These are phyloP conservation scores for Acacia confusa DNA, from an alignment of 306 rosid species.

Conservation along the genomic window DNA sequence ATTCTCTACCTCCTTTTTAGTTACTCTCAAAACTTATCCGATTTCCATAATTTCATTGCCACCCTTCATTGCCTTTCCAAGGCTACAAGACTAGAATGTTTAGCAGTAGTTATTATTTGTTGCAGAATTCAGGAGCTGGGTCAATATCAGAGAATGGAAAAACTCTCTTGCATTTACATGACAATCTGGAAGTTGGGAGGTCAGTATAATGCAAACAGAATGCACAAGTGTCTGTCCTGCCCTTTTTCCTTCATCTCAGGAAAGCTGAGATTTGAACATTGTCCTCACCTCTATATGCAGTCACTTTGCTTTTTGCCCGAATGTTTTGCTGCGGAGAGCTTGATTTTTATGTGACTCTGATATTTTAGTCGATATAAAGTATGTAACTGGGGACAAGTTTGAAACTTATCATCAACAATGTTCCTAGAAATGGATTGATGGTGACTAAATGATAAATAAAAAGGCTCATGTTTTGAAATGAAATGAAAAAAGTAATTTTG, in stretches of 20 bases:
- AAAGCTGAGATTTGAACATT: not conserved
- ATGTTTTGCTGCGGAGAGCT: constrained; percentile 7
- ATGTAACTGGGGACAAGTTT: not conserved
- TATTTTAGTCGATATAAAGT: not conserved
- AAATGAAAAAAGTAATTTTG: not conserved
- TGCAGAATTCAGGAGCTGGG: constrained; percentile 45
- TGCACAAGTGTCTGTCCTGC: not conserved
- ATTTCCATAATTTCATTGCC: constrained; percentile 4
- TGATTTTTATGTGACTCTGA: constrained; percentile 3
- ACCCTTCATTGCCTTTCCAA: constrained; percentile 25
- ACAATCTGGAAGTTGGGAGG: constrained; percentile 44
- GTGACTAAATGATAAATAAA: not conserved
- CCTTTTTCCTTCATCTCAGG: not conserved
- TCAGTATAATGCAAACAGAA: constrained; percentile 36
- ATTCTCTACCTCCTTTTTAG: constrained; percentile 15
- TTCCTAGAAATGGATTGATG: constrained; percentile 2
- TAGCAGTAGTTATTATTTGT: constrained; percentile 32
- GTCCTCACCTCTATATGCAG: not conserved
- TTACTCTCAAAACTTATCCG: not conserved
- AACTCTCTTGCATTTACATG: constrained; percentile 20
- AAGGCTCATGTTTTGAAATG: not conserved
- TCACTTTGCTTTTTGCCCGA: not conserved
- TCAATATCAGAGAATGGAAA: constrained; percentile 30
- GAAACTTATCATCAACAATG: not conserved
- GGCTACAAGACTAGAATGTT: constrained; percentile 18